Base-by-base conservation (phyloP, 768 basidiomycete genomes). In the Gymnopilus dilepis region DNA sequence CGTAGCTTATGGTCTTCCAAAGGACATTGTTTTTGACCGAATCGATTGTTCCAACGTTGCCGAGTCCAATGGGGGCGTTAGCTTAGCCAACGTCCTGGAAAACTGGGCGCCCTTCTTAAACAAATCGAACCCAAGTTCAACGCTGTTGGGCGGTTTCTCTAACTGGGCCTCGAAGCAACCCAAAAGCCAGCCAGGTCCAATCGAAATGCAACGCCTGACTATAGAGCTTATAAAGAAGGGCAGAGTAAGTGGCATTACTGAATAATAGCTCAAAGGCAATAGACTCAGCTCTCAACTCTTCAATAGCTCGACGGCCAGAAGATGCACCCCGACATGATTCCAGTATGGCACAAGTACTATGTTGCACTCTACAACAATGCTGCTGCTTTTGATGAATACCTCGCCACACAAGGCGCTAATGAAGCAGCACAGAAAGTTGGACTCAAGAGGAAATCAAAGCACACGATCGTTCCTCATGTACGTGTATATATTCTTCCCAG, bases 11-110 rank as follows among this genome's bases (percentile, higher is more conserved):
- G 70, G 69, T 4, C 33, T 78, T 34, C 67, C 74, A 2, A 9
- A 71, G 0, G 63, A 66, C 0, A 66, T 56, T 12, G 60, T 62
- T 17, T 84, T 83, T 53, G 80, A 84, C 59, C 76, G 84, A 0
- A 77, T 84, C 48, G 77, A 82, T 15, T 78, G 81, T 15, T 83
- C 84, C 2, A 84, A 83, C 60, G 79, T 82, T 43, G 56, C 80
- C 58, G 82, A 84, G n/a, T n/a, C n/a, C 58, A 47, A 52, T 8
- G 75, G 79, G n/a, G 82, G 81, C 43, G 73, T 74, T 26, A 82
- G 82, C 6, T 69, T 80, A 21, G 59, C 53, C 13, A 28, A 56
- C 1, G 72, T 80, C 17, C 63, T 81, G 7, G 58, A 62, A 6
- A 48, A 65, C 4, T 83, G 82, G 83, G 72, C 69, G 0, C 74